phyloP scores from a whole-genome alignment of 1,139 yeast genomes.

The Blastobotrys indianensis region DNA sequence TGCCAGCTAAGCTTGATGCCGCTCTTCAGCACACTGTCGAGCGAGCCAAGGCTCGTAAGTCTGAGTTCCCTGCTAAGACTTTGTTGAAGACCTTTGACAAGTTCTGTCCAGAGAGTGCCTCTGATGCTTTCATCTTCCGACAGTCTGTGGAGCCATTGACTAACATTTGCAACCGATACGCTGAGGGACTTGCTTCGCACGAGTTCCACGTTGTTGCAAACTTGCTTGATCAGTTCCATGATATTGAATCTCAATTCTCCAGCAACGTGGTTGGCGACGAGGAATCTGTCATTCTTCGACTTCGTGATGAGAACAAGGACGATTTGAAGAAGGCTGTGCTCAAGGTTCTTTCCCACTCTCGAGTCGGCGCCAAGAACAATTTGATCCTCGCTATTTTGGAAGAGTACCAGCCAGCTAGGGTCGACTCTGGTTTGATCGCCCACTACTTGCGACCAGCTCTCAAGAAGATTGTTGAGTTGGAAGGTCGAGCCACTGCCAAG shows the following conservation, averaged over 20 bases:
- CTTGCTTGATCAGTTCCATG: slow-evolving; percentile 64
- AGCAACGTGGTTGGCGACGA: slow-evolving; percentile 66
- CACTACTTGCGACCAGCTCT: slow-evolving; percentile 62
- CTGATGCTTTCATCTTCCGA: slow-evolving; percentile 39
- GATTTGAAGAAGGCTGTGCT: slow-evolving; percentile 68
- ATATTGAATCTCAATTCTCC: slow-evolving; percentile 70
- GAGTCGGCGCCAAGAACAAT: slow-evolving; percentile 90
- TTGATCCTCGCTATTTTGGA: slow-evolving; percentile 79
- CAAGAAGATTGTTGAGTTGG: slow-evolving; percentile 77
- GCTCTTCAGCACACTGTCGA: slow-evolving; percentile 60
- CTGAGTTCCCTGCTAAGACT: slow-evolving; percentile 92
- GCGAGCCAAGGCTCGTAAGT: slow-evolving; percentile 50
- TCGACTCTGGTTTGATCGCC: slow-evolving; percentile 61
- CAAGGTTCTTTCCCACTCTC: slow-evolving; percentile 79
- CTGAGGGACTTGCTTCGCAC: slow-evolving; percentile 74
- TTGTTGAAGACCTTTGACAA: slow-evolving; percentile 56
- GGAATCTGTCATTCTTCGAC: slow-evolving; percentile 67
- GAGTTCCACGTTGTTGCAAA: slow-evolving; percentile 71
- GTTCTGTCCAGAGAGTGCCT: slow-evolving; percentile 45
- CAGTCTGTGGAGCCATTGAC: slow-evolving; percentile 67
- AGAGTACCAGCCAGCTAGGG: slow-evolving; percentile 54
- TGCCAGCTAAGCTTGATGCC: slow-evolving; percentile 71
- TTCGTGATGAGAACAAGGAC: slow-evolving; percentile 82
- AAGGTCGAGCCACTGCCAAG: slow-evolving; percentile 83
- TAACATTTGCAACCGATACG: slow-evolving; percentile 63